These are phyloP conservation scores for Rhododendron henanense DNA, from an alignment of 148 eudicot species.

Conservation along the genomic window DNA sequence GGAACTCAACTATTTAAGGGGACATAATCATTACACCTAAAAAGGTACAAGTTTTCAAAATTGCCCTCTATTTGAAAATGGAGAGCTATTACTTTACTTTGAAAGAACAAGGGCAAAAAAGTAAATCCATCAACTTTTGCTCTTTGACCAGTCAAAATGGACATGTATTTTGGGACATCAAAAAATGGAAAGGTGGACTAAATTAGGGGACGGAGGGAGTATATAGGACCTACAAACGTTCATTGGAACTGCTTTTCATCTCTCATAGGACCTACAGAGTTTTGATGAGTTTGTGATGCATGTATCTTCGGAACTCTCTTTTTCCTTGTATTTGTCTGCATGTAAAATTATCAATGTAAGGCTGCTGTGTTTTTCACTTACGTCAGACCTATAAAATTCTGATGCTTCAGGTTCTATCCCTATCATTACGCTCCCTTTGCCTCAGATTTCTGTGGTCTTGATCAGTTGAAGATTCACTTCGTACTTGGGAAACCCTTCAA, in stretches of 20 bases:
- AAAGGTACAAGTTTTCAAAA: neutral
- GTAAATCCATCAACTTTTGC: neutral
- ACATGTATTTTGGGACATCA: neutral
- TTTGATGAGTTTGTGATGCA: neutral
- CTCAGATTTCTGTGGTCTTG: slow-evolving; percentile 27
- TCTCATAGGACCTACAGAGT: neutral
- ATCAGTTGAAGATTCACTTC: slow-evolving; percentile 18
- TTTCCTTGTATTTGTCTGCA: neutral
- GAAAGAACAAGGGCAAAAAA: neutral
- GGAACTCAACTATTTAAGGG: neutral
- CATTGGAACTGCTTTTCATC: neutral
- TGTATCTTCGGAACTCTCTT: neutral
- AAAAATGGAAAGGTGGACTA: neutral
- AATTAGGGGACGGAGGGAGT: neutral
- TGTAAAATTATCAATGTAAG: neutral
- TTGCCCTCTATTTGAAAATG: neutral
- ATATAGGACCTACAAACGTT: neutral
- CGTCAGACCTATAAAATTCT: neutral
- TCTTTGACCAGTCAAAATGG: neutral
- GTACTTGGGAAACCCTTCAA: slow-evolving; percentile 33
- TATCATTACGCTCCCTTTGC: slow-evolving; percentile 42
- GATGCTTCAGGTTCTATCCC: slow-evolving; percentile 30
- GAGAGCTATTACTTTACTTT: neutral
- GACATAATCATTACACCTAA: neutral
- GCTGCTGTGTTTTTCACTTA: neutral